Evolutionary conservation across 2,329 filamentous ascomycete genomes (phyloP).

Genomic region (Pseudocercospora fijiensis): DNA sequence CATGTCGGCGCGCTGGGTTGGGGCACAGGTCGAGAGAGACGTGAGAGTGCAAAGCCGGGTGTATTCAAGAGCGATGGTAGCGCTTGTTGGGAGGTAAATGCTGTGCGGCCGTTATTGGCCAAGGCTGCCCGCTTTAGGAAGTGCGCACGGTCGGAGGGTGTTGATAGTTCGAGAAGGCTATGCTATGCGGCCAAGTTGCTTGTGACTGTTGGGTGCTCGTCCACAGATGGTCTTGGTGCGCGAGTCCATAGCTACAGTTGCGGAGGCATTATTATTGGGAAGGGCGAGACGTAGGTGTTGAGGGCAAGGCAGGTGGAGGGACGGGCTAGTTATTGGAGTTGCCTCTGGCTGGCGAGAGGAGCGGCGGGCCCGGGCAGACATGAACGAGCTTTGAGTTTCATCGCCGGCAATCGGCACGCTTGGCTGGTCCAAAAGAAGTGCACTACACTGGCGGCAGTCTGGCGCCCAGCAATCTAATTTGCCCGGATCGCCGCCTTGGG

Average conservation of each 20-base stretch:
- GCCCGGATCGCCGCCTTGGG: not conserved
- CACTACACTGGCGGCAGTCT: not conserved
- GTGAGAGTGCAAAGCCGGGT: not conserved
- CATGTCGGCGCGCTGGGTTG: conserved; percentile 25
- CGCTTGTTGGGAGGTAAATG: conserved; percentile 19
- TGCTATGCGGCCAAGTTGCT: conserved; percentile 23
- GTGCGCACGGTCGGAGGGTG: not conserved
- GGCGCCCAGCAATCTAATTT: not conserved
- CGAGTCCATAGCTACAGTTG: conserved; percentile 24
- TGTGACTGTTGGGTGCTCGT: conserved; percentile 29
- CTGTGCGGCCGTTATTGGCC: conserved; percentile 12
- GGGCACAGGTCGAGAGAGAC: conserved; percentile 2
- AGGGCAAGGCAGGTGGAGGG: conserved; percentile 5
- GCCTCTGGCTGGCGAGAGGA: not conserved
- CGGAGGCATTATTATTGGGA: conserved; percentile 7
- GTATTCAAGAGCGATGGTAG: not conserved
- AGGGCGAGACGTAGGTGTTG: conserved; percentile 8
- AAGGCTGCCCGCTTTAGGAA: conserved; percentile 9
- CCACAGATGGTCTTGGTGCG: conserved; percentile 32
- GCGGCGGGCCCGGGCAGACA: not conserved
- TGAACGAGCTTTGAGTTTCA: not conserved
- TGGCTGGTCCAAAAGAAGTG: not conserved
- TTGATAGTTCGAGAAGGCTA: conserved; percentile 4
- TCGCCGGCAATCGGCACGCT: not conserved
- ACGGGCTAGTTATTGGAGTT: conserved; percentile 3